Evolutionary conservation across 1,139 yeast species (phyloP), one percentile per base, ranked within the genome.

Genomic region (Pichia sp.): DNA sequence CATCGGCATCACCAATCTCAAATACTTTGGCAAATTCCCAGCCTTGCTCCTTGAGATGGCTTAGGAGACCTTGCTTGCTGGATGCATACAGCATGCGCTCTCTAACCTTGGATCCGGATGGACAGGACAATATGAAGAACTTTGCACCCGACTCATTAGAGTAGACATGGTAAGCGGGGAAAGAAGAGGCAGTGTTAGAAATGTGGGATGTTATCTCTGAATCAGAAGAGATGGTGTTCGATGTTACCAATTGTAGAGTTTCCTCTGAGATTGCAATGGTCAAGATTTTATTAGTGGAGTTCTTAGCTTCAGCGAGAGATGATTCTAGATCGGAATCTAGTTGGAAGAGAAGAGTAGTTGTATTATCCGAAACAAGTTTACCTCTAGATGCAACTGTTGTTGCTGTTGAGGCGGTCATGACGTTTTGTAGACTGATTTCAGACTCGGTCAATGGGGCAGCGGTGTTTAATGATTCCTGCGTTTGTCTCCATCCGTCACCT

Each of bases 1-100:
- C 91, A 30, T 67, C 70, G 18, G 79, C 60, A 53, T 81, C 88
- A 8, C 88, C 88, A 30, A 77, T 74, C 53, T 81, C 88, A 18
- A 78, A 51, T 12, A 66, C 58, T 35, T 71, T 70, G 30, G 65
- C 64, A 18, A 64, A 59, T 4, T 51, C 47, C 27, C 66, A 52
- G 1, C 58, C 48, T 14, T 53, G 52, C 27, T 61, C 58, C 38
- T 60, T 56, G 48, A 85, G 66, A 40, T 70, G 68, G 33, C 64
- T 67, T 25, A 79, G 59, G 39, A 85, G 71, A 4, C 86, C 83
- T 41, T 71, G 74, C 51, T 87, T 81, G 44, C 79, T 80, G 3
- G 95, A 73, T 2, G 97, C 97, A 53, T 86, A 87, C 32, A 88
- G 59, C 97, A 91, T 91, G 49, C 97, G 72, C 38, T 87, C 94